phyloP scores from a whole-genome alignment of 441 rosid species.

The Cnidoscolus chayamansa region DNA sequence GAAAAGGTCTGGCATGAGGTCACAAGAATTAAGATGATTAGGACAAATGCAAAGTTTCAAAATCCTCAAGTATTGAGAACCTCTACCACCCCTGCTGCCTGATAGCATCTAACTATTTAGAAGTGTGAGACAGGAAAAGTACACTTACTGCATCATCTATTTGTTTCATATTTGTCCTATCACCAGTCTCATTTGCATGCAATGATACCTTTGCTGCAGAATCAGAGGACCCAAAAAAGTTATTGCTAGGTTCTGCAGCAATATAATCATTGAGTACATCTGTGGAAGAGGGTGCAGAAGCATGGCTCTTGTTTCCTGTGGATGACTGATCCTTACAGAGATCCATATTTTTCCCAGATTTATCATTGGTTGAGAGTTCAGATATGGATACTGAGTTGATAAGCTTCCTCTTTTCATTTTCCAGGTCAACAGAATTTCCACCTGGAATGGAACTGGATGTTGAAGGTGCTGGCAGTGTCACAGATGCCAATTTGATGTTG shows the following conservation, averaged over 20 bases:
- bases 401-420: conserved; percentile 34
- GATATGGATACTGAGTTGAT: conserved; percentile 33
- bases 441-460: conserved; percentile 34
- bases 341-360: conserved; percentile 34
- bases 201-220: conserved; percentile 29
- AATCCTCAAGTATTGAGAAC: conserved; percentile 8
- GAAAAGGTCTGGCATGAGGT: not conserved
- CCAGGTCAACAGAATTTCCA: conserved; percentile 37
- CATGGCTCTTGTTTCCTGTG: conserved; percentile 31
- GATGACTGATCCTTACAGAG: conserved; percentile 30
- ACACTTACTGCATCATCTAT: conserved; percentile 41
- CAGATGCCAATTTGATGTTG: conserved; percentile 39
- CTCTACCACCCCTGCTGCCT: not conserved
- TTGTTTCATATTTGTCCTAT: conserved; percentile 28
- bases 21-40: not conserved
- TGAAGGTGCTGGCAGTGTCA: conserved; percentile 35
- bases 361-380: conserved; percentile 36
- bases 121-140: conserved; percentile 13
- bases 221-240: conserved; percentile 29
- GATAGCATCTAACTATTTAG: conserved; percentile 14
- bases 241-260: conserved; percentile 25
- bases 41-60: not conserved
- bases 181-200: conserved; percentile 32
- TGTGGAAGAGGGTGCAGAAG: conserved; percentile 22
- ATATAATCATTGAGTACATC: conserved; percentile 25